These are phyloP conservation scores for Spizellomyces punctatus DNA, from an alignment of 192 early-diverging fungal genomes.

Conservation along the genomic window DNA sequence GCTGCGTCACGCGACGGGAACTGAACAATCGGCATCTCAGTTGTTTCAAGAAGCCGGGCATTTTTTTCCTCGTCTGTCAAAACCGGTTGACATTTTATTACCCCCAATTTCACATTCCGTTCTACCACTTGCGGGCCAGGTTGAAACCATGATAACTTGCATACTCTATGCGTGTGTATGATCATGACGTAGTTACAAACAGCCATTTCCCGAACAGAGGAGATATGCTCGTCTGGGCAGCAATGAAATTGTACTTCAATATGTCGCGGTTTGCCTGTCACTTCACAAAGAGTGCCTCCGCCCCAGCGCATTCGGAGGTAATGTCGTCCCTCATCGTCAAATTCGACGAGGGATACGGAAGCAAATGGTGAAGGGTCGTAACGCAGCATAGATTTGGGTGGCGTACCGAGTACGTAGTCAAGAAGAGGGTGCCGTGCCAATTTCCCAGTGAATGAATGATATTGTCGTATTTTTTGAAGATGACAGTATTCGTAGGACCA, in stretches of 20 bases:
- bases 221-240: constrained; percentile 67
- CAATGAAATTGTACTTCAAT: constrained; percentile 89
- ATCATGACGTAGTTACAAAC: constrained; percentile 78
- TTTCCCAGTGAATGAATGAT: constrained; percentile 46
- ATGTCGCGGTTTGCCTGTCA: constrained; percentile 66
- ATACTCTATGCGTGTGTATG: constrained; percentile 75
- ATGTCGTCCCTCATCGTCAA: constrained; percentile 42
- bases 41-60: too few species aligned
- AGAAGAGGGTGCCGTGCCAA: constrained; percentile 26
- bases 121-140: neutral
- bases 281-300: constrained; percentile 74
- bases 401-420: constrained; percentile 31
- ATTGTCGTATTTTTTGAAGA: constrained; percentile 61
- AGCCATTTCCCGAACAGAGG: constrained; percentile 62
- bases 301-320: constrained; percentile 74
- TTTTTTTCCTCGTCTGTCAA: neutral
- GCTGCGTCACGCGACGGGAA: too few species aligned
- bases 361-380: neutral
- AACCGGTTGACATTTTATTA: constrained; percentile 10
- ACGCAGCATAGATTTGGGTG: neutral
- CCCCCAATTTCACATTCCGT: neutral
- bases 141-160: constrained; percentile 41
- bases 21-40: too few species aligned
- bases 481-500: constrained; percentile 93
- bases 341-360: constrained; percentile 41